phyloP scores from a whole-genome alignment of 2,329 filamentous ascomycete genomes.

The Curvularia sp. region DNA sequence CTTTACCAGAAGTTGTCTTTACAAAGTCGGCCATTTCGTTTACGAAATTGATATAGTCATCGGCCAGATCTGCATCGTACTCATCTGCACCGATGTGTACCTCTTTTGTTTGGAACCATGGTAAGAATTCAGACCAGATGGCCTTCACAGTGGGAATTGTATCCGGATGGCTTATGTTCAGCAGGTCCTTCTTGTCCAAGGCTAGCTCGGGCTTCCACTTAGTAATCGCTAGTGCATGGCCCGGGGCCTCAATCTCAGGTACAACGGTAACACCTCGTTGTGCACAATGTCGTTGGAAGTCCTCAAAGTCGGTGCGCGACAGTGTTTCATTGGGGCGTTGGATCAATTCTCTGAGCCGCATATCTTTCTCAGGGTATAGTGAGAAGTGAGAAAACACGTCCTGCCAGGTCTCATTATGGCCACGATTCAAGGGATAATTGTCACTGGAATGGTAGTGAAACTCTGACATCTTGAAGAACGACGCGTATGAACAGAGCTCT shows the following conservation, averaged over 20 bases:
- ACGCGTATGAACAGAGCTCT: conserved; percentile 56
- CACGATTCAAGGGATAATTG: conserved; percentile 59
- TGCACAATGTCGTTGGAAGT: conserved; percentile 47
- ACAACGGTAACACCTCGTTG: conserved; percentile 48
- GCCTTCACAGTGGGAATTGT: conserved; percentile 47
- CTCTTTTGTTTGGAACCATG: conserved; percentile 50
- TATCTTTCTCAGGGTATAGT: conserved; percentile 48
- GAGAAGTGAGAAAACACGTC: conserved; percentile 58
- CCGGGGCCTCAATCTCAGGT: conserved; percentile 50
- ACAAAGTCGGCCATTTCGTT: conserved; percentile 48
- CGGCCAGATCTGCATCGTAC: conserved; percentile 45
- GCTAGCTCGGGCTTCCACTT: conserved; percentile 52
- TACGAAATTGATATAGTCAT: conserved; percentile 50
- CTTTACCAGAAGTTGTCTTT: conserved; percentile 41
- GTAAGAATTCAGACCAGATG: conserved; percentile 50
- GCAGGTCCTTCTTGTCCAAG: conserved; percentile 45
- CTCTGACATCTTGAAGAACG: conserved; percentile 59
- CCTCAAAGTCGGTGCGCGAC: conserved; percentile 45
- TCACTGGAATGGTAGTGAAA: conserved; percentile 61
- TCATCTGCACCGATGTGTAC: conserved; percentile 52
- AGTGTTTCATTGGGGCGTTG: conserved; percentile 49
- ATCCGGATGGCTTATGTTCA: conserved; percentile 49
- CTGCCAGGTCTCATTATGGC: conserved; percentile 56
- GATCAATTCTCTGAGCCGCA: conserved; percentile 44
- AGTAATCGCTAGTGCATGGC: conserved; percentile 48